These are phyloP conservation scores for Macrocybe gigantea DNA, from an alignment of 768 basidiomycete genomes.

Conservation along the genomic window DNA sequence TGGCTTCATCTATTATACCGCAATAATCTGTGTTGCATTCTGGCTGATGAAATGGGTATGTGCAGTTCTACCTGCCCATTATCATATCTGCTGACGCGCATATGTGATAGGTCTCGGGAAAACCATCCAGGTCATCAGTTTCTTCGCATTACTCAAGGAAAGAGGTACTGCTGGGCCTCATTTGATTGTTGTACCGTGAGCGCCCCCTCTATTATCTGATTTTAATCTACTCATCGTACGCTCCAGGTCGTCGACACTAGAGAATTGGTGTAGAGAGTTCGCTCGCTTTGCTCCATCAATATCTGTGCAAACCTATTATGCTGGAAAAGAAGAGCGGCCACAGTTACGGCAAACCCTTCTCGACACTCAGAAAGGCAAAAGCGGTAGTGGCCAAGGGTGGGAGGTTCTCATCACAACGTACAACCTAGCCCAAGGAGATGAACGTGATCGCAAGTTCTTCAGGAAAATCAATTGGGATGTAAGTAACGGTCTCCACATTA, in stretches of 20 bases:
- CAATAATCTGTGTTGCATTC: slow-evolving; percentile 82
- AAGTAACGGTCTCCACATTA: slow-evolving; percentile 25
- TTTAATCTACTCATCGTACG: slow-evolving; percentile 4
- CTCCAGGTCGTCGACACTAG: slow-evolving; percentile 84
- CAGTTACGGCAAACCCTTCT: slow-evolving; percentile 66
- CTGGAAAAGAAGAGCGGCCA: slow-evolving; percentile 80
- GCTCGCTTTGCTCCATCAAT: slow-evolving; percentile 84
- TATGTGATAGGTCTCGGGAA: slow-evolving; percentile 79
- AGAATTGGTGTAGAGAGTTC: slow-evolving; percentile 99
- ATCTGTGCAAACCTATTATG: slow-evolving; percentile 88
- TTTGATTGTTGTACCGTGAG: slow-evolving; percentile 92
- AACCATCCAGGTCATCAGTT: slow-evolving; percentile 97
- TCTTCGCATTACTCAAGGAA: slow-evolving; percentile 86
- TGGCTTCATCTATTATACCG: slow-evolving; percentile 89
- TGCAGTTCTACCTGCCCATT: slow-evolving; percentile 5
- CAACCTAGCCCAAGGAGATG: slow-evolving; percentile 86
- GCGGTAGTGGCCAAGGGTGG: slow-evolving; percentile 57
- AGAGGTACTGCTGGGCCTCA: slow-evolving; percentile 78
- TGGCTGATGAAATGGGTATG: slow-evolving; percentile 99
- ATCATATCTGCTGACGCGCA: background rate
- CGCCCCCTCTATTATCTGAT: slow-evolving; percentile 12
- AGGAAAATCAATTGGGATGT: slow-evolving; percentile 90
- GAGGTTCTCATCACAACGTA: slow-evolving; percentile 97
- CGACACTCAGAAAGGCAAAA: slow-evolving; percentile 46
- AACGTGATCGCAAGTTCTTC: slow-evolving; percentile 91